phyloP scores from a whole-genome alignment of 768 basidiomycete species.

The Boletus tylopilopsis region DNA sequence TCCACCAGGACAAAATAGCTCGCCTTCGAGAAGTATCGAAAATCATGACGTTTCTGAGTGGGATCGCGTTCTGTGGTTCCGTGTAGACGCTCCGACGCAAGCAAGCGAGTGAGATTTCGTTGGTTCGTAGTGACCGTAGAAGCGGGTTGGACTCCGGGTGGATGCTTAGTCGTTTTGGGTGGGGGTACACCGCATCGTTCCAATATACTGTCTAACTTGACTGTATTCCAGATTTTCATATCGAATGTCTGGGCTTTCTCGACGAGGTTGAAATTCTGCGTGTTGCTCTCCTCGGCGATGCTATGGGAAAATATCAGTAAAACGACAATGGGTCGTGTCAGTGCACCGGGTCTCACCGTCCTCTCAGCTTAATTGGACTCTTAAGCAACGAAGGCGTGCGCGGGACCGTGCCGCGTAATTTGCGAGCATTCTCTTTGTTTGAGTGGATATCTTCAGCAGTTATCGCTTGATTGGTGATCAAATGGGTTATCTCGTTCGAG shows the following conservation, averaged over 20 bases:
- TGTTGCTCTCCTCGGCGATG: slow-evolving; percentile 28
- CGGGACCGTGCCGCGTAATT: slow-evolving; percentile 24
- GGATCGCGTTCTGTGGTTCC: slow-evolving; percentile 91
- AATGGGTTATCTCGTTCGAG: slow-evolving; percentile 80
- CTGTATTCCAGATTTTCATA: slow-evolving; percentile 84
- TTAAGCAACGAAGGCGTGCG: slow-evolving; percentile 36
- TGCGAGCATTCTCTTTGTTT: slow-evolving; percentile 68
- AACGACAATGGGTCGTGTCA: background rate
- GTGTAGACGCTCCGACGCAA: slow-evolving; percentile 79
- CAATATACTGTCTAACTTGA: slow-evolving; percentile 69
- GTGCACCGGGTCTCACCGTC: slow-evolving; percentile 42
- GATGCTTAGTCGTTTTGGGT: slow-evolving; percentile 25
- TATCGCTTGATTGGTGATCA: slow-evolving; percentile 63
- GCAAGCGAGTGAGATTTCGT: slow-evolving; percentile 54
- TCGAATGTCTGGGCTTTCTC: slow-evolving; percentile 64
- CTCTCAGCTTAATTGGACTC: slow-evolving; percentile 64
- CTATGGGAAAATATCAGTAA: slow-evolving; percentile 15
- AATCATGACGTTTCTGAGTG: slow-evolving; percentile 81
- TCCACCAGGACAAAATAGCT: slow-evolving; percentile 88
- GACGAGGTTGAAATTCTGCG: slow-evolving; percentile 47
- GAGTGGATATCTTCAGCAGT: slow-evolving; percentile 33
- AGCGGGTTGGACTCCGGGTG: slow-evolving; percentile 28
- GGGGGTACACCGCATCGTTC: slow-evolving; percentile 54
- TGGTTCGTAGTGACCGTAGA: slow-evolving; percentile 32
- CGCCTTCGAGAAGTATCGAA: slow-evolving; percentile 75